Evolutionary conservation across 129 eudicot genomes (phyloP), one percentile per base, ranked within the genome.

Genomic region (Centrapalus pauciflorus): DNA sequence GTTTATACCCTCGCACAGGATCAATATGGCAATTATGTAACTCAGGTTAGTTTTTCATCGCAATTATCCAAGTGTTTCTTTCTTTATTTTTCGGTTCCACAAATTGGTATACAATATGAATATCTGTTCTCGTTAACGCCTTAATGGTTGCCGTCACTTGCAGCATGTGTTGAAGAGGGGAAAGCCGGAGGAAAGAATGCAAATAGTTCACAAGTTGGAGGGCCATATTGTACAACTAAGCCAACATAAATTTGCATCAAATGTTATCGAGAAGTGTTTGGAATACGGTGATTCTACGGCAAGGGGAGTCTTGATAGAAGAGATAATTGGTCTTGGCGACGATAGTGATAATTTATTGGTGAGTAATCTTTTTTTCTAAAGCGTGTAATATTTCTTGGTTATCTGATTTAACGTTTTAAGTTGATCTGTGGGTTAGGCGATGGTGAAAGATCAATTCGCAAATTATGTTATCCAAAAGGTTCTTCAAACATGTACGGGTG

Each of bases 391-490:
- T 11, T 17, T 16, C 45, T 65, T 56, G 28, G 32, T 72, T 5
- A 14, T 23, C 17, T 17, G 43, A 2, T 64, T 17, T 28, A 49
- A 25, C 11, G 55, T 40, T 55, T 11, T 25, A 50, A 51, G 63
- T 79, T 69, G 67, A 19, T 49, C 59, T 66, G n/a, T n/a, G n/a
- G n/a, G n/a, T n/a, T 46, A 89, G 96, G 78, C 83, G 48, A 89
- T 89, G 96, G 87, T 89, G 88, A 89, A 89, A 64, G 96, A 89
- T 83, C 95, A 89, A 56, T 89, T 76, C 43, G 96, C 96, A 67
- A 89, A 89, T 75, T 89, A 89, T 77, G 96, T 89, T 46, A 76
- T 89, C 74, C 96, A 89, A 70, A 89, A 79, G 86, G 82, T 89
- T 48, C 81, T 89, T 70, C 85, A 89, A 69, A 83, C 65, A 25